These are phyloP conservation scores for Coniella lustricola DNA, from an alignment of 2,329 filamentous ascomycete genomes.

Conservation along the genomic window DNA sequence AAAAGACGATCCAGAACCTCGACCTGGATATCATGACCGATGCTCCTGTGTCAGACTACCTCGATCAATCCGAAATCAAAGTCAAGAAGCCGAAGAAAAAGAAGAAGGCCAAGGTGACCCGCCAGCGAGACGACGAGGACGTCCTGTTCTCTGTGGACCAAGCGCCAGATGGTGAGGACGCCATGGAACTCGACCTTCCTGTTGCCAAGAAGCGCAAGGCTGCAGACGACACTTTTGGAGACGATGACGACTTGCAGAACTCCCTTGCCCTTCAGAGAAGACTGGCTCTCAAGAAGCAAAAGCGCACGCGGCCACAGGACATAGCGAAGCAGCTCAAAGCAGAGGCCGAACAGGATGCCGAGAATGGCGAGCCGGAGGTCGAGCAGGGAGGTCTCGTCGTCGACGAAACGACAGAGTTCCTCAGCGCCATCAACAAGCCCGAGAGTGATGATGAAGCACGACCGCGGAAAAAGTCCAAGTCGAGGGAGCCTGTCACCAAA, in stretches of 20 bases:
- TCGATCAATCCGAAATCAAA: constrained; percentile 80
- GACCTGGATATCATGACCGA: constrained; percentile 64
- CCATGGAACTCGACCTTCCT: constrained; percentile 68
- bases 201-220: constrained; percentile 53
- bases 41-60: constrained; percentile 73
- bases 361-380: constrained; percentile 36
- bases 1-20: constrained; percentile 62
- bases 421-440: constrained; percentile 73
- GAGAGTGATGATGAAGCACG: constrained; percentile 49
- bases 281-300: constrained; percentile 83
- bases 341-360: constrained; percentile 47
- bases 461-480: constrained; percentile 37
- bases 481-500: constrained; percentile 33
- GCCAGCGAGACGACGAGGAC: constrained; percentile 62
- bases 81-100: constrained; percentile 93
- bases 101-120: constrained; percentile 73
- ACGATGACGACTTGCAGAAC: constrained; percentile 89
- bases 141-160: constrained; percentile 40
- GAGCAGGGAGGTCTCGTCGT: constrained; percentile 67
- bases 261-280: constrained; percentile 77
- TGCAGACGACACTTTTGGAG: constrained; percentile 65
- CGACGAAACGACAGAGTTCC: constrained; percentile 91
- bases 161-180: constrained; percentile 32
- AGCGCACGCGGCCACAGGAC: constrained; percentile 79
- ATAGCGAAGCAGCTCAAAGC: constrained; percentile 72